phyloP scores from a whole-genome alignment of 2,329 filamentous ascomycete species.

The Phoma sp. region DNA sequence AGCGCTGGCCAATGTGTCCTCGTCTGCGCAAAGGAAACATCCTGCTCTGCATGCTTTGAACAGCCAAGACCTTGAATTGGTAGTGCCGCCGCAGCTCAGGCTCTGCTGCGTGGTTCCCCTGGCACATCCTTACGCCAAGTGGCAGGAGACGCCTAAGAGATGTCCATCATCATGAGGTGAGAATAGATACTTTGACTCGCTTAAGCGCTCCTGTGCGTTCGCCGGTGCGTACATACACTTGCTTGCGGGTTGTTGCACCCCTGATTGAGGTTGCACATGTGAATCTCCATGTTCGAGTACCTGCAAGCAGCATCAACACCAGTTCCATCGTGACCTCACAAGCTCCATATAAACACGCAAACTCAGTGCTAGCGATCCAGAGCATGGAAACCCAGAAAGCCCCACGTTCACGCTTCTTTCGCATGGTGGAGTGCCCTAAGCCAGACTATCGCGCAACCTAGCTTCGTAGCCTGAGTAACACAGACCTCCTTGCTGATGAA shows the following conservation, averaged over 20 bases:
- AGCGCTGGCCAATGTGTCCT: slow-evolving; percentile 43
- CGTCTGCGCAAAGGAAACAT: slow-evolving; percentile 34
- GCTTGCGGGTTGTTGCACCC: slow-evolving; percentile 12
- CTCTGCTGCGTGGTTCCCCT: slow-evolving; percentile 16
- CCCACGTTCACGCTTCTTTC: slow-evolving; percentile 27
- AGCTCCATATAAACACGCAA: slow-evolving; percentile 13
- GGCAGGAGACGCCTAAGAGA: slow-evolving; percentile 10
- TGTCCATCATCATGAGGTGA: slow-evolving; percentile 9
- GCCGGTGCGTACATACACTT: slow-evolving; percentile 5
- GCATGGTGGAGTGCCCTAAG: slow-evolving; percentile 40
- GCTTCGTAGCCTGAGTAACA: slow-evolving; percentile 33
- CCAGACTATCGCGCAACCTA: slow-evolving; percentile 36
- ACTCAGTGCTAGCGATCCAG: slow-evolving; percentile 15
- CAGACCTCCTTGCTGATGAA: slow-evolving; percentile 34
- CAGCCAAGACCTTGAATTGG: slow-evolving; percentile 39
- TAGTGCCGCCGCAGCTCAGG: slow-evolving; percentile 33
- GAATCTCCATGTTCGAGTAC: slow-evolving; percentile 7
- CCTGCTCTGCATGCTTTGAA: slow-evolving; percentile 33
- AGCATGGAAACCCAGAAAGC: slow-evolving; percentile 15
- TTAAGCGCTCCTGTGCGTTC: slow-evolving; percentile 5
- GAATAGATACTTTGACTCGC: slow-evolving; percentile 4
- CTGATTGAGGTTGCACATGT: slow-evolving; percentile 6
- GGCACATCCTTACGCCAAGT: slow-evolving; percentile 15
- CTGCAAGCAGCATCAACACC: slow-evolving; percentile 20
- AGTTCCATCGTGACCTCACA: background rate